Base-by-base conservation (phyloP, 1,284 basidiomycete genomes). In the Cutaneotrichosporon dermatis region DNA sequence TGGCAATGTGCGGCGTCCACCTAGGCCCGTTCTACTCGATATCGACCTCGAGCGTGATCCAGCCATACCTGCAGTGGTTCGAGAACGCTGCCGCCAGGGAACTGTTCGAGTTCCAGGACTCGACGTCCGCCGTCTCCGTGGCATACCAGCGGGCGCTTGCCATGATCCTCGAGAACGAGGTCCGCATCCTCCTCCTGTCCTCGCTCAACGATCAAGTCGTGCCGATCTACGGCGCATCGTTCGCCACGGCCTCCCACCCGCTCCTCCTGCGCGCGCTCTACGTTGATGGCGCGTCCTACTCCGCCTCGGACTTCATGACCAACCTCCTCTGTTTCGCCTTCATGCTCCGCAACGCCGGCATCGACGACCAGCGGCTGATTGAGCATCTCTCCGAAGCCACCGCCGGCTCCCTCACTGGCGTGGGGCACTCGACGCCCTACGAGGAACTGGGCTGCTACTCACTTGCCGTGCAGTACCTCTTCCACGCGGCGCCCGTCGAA, bases 121-220 rank as follows among this genome's bases (percentile, higher is more conserved):
- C 68, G 7, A 57, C 66, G n/a, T 76, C 69, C 13, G 68, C 68
- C 10, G 73, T 76, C 25, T 73, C 70, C 55, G 44, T 85, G 73
- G 83, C 84, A 45, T 96, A 96, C 75, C 84, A 88, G 13, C 82
- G 81, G 36, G 86, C 90, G 5, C 81, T 97, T 58, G 76, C 80
- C 49, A 88, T 87, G 67, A 83, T 92, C 2, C 79, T 97, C 39
- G 82, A 88, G 69, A 86, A 90, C 67, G 90, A 89, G 48, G 85
- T 86, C 34, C 94, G 94, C 76, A 86, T 92, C 78, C 84, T 95
- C 4, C 92, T 92, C 66, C 83, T 96, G n/a, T 92, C 93, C 4
- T 92, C 89, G 6, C 79, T 98, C 57, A 95, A 97, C 69, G 95
- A 99, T 77, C 96, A 99, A 78, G 91, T 93, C 35, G 91, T 93